Percentiles rank a stretch among this genome's conserved stretches.
These are phyloP conservation scores for Vitis labrusca DNA, from an alignment of 164 flowering plant species.

Conservation along the genomic window DNA sequence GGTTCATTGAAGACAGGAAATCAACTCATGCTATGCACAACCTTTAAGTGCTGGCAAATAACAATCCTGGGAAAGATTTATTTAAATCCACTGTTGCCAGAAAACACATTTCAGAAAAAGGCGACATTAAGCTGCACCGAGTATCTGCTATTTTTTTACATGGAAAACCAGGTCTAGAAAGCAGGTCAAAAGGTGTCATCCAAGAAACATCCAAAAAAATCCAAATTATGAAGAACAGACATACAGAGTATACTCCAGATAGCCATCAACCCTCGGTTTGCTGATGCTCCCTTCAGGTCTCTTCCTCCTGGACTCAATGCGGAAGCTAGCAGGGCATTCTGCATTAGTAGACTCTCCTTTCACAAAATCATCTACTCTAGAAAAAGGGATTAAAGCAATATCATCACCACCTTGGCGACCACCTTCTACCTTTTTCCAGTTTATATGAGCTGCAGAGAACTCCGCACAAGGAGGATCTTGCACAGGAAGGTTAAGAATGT, in stretches of 20 bases:
- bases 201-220: background rate
- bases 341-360: conserved; percentile 57
- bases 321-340: conserved; percentile 59
- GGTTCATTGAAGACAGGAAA: too few species aligned
- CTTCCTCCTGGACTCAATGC: conserved; percentile 56
- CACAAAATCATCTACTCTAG: conserved; percentile 55
- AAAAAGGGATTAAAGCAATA: conserved; percentile 55
- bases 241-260: conserved; percentile 63
- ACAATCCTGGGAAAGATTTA: too few species aligned
- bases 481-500: conserved; percentile 57
- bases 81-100: too few species aligned
- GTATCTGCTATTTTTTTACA: background rate
- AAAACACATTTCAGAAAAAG: background rate
- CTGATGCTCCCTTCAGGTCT: conserved; percentile 54
- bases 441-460: conserved; percentile 50
- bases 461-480: conserved; percentile 62
- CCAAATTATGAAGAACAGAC: conserved; percentile 8
- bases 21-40: too few species aligned
- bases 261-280: conserved; percentile 60
- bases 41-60: too few species aligned
- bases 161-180: background rate
- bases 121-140: background rate
- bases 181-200: background rate
- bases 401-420: conserved; percentile 66
- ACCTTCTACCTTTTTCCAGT: conserved; percentile 57